Evolutionary conservation across 2,329 filamentous ascomycete genomes (phyloP).

Genomic region (Didymella arachidicola): DNA sequence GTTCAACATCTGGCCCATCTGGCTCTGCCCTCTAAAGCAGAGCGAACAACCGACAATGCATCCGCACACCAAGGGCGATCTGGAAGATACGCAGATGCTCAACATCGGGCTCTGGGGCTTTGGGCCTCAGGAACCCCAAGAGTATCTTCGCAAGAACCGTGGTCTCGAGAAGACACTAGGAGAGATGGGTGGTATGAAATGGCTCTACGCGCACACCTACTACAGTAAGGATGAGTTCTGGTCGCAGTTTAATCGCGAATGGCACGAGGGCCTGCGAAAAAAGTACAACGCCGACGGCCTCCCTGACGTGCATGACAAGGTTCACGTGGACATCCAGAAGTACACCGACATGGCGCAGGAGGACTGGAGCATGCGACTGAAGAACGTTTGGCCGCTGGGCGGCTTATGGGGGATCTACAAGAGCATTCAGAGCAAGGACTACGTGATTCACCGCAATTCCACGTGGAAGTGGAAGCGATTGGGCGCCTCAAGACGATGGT

Average conservation of each 20-base stretch:
- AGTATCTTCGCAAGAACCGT: constrained; percentile 64
- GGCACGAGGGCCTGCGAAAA: constrained; percentile 65
- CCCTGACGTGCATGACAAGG: constrained; percentile 73
- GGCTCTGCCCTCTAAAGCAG: constrained; percentile 57
- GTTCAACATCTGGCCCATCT: constrained; percentile 57
- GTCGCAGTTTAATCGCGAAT: constrained; percentile 66
- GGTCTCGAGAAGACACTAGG: constrained; percentile 67
- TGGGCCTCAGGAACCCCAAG: constrained; percentile 58
- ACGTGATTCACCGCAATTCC: constrained; percentile 44
- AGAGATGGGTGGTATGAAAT: constrained; percentile 70
- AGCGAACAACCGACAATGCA: constrained; percentile 46
- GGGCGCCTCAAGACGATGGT: constrained; percentile 14
- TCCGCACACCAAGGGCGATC: constrained; percentile 41
- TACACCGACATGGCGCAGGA: constrained; percentile 37
- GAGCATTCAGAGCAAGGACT: constrained; percentile 50
- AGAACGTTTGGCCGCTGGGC: constrained; percentile 48
- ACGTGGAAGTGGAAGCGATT: constrained; percentile 42
- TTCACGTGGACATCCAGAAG: constrained; percentile 57
- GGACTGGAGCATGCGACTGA: constrained; percentile 35
- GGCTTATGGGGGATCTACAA: constrained; percentile 51
- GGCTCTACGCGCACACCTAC: constrained; percentile 74
- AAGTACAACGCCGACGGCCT: constrained; percentile 68
- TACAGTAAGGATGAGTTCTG: constrained; percentile 75
- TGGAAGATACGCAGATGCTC: constrained; percentile 53
- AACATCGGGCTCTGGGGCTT: constrained; percentile 79